These are phyloP conservation scores for Pythium sp. DNA, from an alignment of 352 stramenopile species.

Conservation along the genomic window DNA sequence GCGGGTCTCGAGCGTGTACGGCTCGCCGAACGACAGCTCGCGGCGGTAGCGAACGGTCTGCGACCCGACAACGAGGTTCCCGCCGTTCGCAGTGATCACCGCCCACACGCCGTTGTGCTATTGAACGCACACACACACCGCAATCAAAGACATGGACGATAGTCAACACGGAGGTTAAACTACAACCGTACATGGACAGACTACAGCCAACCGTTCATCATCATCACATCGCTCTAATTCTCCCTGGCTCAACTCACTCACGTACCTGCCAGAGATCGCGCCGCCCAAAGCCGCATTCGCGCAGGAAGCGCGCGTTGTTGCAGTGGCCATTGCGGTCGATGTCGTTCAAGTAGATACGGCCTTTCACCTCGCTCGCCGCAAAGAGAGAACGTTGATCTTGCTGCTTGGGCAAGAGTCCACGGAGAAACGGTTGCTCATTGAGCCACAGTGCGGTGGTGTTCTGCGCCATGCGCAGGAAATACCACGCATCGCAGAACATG, in stretches of 20 bases:
- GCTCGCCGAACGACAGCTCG: slow-evolving; percentile 68
- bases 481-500: slow-evolving; percentile 74
- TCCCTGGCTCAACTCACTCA: background rate
- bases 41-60: slow-evolving; percentile 82
- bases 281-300: slow-evolving; percentile 80
- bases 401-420: slow-evolving; percentile 10
- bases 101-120: slow-evolving; percentile 71
- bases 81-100: slow-evolving; percentile 41
- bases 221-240: background rate
- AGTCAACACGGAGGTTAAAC: too few species aligned
- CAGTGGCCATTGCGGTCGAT: slow-evolving; percentile 86
- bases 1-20: slow-evolving; percentile 70
- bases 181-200: background rate
- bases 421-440: slow-evolving; percentile 11
- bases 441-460: slow-evolving; percentile 25
- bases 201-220: background rate
- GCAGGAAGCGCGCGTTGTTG: slow-evolving; percentile 83
- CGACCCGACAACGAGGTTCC: slow-evolving; percentile 80
- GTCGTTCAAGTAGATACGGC: slow-evolving; percentile 52
- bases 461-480: slow-evolving; percentile 63
- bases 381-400: slow-evolving; percentile 47
- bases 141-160: background rate
- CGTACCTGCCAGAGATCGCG: slow-evolving; percentile 81
- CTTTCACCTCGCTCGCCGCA: slow-evolving; percentile 39
- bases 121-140: background rate